phyloP scores from a whole-genome alignment of 176 grass and related monocot species.

The Elymus sibiricus region DNA sequence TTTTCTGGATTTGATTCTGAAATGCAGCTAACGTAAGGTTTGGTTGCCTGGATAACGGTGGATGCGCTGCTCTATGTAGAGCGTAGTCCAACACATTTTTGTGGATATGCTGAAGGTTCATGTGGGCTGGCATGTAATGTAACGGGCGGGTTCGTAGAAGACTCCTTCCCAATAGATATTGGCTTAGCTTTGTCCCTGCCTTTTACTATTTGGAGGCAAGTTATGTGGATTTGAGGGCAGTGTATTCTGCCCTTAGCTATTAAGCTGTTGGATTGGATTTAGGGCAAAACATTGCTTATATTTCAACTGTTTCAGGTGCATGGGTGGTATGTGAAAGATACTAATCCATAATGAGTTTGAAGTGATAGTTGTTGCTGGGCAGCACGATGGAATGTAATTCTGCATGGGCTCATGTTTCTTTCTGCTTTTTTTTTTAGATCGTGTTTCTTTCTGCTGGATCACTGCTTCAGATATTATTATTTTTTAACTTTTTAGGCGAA shows the following conservation, averaged over 20 bases:
- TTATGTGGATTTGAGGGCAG: neutral
- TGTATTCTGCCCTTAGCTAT: neutral
- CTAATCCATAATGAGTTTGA: neutral
- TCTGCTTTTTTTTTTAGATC: too few relatives aligned
- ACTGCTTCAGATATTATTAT: neutral
- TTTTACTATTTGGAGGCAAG: neutral
- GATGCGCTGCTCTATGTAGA: neutral
- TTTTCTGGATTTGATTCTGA: neutral
- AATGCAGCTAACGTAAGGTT: neutral
- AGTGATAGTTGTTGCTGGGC: neutral
- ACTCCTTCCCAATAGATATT: neutral
- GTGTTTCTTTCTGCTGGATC: neutral
- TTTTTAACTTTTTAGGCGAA: neutral
- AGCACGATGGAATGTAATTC: too few relatives aligned
- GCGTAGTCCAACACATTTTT: neutral
- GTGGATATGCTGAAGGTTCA: neutral
- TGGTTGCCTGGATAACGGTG: neutral
- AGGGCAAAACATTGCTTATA: neutral
- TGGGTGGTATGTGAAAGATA: too few relatives aligned
- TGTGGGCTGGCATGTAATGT: neutral
- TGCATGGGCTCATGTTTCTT: neutral
- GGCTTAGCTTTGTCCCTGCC: neutral
- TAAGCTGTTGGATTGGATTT: neutral
- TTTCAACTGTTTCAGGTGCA: neutral
- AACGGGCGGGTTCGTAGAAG: neutral